Evolutionary conservation across 768 basidiomycete species (phyloP).

Genomic region (Boletus sensibilis): DNA sequence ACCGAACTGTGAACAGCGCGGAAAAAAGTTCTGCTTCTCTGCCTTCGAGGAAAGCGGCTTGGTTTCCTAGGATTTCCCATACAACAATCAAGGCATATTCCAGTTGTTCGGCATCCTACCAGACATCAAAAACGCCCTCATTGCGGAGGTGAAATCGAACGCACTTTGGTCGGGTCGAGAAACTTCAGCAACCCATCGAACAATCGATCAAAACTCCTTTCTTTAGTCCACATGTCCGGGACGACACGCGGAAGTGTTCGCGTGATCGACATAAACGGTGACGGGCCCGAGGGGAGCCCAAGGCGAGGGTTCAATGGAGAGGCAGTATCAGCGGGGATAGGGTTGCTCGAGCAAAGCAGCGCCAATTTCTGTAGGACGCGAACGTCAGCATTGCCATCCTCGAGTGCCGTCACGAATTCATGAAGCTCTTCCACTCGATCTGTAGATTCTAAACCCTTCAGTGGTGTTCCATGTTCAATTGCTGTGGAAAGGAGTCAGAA

Average conservation of each 20-base stretch:
- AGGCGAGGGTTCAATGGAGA: conserved; percentile 56
- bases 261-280: conserved; percentile 48
- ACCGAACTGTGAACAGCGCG: conserved; percentile 67
- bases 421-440: conserved; percentile 53
- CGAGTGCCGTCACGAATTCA: conserved; percentile 52
- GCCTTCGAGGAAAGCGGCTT: conserved; percentile 71
- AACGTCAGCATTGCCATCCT: conserved; percentile 50
- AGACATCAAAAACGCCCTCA: not conserved
- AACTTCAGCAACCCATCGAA: conserved; percentile 65
- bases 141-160: conserved; percentile 16
- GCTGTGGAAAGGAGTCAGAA: conserved; percentile 21
- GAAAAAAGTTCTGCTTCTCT: conserved; percentile 76
- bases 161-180: conserved; percentile 62
- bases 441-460: conserved; percentile 38
- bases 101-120: conserved; percentile 60
- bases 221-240: conserved; percentile 69
- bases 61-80: conserved; percentile 82
- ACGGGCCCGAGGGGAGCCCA: conserved; percentile 53
- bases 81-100: conserved; percentile 79
- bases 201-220: conserved; percentile 67
- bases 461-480: conserved; percentile 47
- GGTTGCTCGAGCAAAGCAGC: conserved; percentile 59
- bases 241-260: conserved; percentile 41
- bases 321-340: conserved; percentile 40
- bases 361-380: conserved; percentile 64